Evolutionary conservation across 768 basidiomycete species (phyloP), one percentile per base, ranked within the genome.

Genomic region (Mycena kentingensis): DNA sequence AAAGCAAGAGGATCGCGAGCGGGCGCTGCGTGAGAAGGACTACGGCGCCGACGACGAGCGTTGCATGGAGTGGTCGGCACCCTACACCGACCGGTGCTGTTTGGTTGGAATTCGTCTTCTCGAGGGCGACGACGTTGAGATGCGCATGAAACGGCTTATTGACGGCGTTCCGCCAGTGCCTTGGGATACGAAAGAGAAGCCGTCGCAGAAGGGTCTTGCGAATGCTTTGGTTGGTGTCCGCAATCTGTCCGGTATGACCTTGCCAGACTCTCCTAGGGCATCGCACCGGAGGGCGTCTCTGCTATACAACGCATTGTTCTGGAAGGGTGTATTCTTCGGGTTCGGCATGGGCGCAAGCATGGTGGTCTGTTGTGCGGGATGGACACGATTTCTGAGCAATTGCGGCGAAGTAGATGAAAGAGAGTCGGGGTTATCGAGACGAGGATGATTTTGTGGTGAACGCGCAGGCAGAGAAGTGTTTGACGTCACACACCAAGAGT

Each of bases 71-170:
- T 18, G 47, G 47, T 55, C 15, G 47, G 53, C 44, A 51, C 46
- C 41, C 61, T 68, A 68, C 21, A 66, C 68, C 43, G 80, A 88
- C 63, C 71, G 75, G 4, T 75, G 77, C 8, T 90, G 88, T 65
- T 67, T 87, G 15, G 79, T 82, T 11, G 88, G 88, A 22, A 76
- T 87, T 39, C 73, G 81, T 6, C 68, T 65, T 18, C 67, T 88
- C 18, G 82, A 83, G 56, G 72, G 75, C 2, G 77, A 60, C 18
- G 60, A 57, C 4, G 51, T 65, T 5, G 73, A 73, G 54, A 69
- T 70, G 35, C 64, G 77, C 12, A 66, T 75, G 63, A 73, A 67
- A 62, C 74, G 83, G 56, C 74, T 88, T 19, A 71, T 88, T 2
- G 85, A 88, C 48, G 83, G 81, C 3, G 80, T 80, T 1, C 55